Base-by-base conservation (phyloP, 2,329 filamentous ascomycete species). In the Emergomyces pasteurianus region DNA sequence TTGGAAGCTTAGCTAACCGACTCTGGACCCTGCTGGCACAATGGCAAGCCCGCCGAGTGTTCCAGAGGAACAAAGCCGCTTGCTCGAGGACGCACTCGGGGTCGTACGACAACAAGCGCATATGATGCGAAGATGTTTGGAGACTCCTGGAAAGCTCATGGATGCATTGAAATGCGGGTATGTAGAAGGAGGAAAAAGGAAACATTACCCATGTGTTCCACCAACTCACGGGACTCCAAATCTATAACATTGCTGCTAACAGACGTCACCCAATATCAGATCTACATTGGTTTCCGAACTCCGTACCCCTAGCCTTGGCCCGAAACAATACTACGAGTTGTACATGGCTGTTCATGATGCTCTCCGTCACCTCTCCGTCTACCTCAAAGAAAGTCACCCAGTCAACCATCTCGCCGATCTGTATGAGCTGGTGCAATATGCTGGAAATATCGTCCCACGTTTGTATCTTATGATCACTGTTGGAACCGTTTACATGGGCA, bases 271-370 rank as follows among this genome's bases (percentile, higher is more conserved):
- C 65, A 66, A 65, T 65, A 64, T 63, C 62, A 97, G 94, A 78
- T 99, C 94, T 49, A 99, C 94, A 23, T 84, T 99, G 65, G 92
- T 99, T 63, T 96, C 94, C n/a, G 94, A 99, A 76, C 84, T 99
- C 69, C 90, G 94, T 68, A 99, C 94, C 4, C 95, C 92, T 74
- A 96, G 90, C 70, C 83, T 99, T 58, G 91, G 94, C n/a, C 94
- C 94, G 40, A 99, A 99, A 77, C 94, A 99, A 77, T 99, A 99
- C 80, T 99, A 99, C 76, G 95, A 99, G 80, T 84, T 99, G 62
- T 99, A 99, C 79, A 99, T 99, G 94, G 85, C 94, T 66, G 91
- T 99, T 64, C 99, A 99, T 77, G 94, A 99, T 80, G 92, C 95
- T 65, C 79, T 99, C 73, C 91, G 94, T 74, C 92, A 97, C 77